Base-by-base conservation (phyloP, 805 yeast genomes). In the Wickerhamiella bombiphila region DNA sequence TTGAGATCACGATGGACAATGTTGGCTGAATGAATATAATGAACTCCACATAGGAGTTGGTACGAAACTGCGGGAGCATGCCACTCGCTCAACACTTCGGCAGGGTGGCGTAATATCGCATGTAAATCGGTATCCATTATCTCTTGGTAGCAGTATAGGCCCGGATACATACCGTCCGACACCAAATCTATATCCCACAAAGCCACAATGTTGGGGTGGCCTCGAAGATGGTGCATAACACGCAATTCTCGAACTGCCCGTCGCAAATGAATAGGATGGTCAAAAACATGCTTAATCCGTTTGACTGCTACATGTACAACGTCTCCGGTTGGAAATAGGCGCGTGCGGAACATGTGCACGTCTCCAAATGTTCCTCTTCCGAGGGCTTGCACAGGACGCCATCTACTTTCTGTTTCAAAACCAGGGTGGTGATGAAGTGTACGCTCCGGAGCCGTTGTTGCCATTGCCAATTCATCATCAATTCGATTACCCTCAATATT, bases 1-100 rank as follows among this genome's bases (percentile, higher is more conserved):
- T 86, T 86, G 44, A 86, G 67, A 54, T 86, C 97, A 40, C 97
- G 66, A 55, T 86, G 97, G 38, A 86, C 77, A 7, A 86, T 93
- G 47, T 81, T 85, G 1, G 94, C 94, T 4, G 91, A 74, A 57
- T 86, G 97, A 36, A 86, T 78, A 52, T 82, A 86, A 53, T 81
- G 80, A 32, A 86, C 59, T 0, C 94, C 97, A 57, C 93, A 80
- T 25, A 83, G 59, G 2, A 86, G 70, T 56, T 86, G 96, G 53
- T 83, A 85, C 29, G 74, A 54, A 47, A 82, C 79, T 43, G 70
- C 69, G 50, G 76, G 76, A 22, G 82, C 72, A 52, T 85, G 95
- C 54, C 76, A 77, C 44, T 81, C 91, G n/a, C 88, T 73, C 48
- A 86, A 72, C 44, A 78, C 82, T 14, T 75, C 77, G 47, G 78